Base-by-base conservation (phyloP, 106 monocot species). In the Ottelia alismoides region DNA sequence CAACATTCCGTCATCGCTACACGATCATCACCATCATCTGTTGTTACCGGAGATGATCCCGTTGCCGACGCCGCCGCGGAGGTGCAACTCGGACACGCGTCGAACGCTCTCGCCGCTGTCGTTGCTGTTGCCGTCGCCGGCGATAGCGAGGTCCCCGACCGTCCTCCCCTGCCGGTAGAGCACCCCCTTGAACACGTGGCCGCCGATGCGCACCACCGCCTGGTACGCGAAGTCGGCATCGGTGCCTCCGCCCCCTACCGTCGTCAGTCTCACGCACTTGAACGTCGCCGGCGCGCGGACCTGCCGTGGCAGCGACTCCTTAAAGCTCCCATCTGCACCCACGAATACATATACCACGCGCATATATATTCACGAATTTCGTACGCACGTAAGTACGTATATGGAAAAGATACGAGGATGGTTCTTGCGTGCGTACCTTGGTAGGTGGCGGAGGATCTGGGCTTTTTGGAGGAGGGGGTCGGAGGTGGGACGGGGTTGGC, bases 281-380 rank as follows among this genome's bases (percentile, higher is more conserved):
- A 85, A 85, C 50, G 77, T 61, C 20, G 85, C 85, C 60, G 80
- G 85, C 46, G 85, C 85, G 1, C 64, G 65, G 14, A 85, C 80
- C 21, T 85, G 80, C 49, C 76, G 49, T 16, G 85, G 85, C 26
- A 80, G 28, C 30, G 44, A 27, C 30, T 75, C 74, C 35, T 65
- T 56, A 54, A 59, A 72, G 31, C 59, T 49, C 25, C 55, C 78
- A 56, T 78, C 78, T 78, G 50, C 2, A 16, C n/a, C 4, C 7
- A 23, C 11, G 0, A n/a, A n/a, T n/a, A n/a, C n/a, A n/a, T n/a
- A n/a, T n/a, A n/a, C n/a, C n/a, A n/a, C n/a, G n/a, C n/a, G n/a
- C n/a, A n/a, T n/a, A n/a, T n/a, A n/a, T n/a, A n/a, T n/a, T n/a
- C n/a, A n/a, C n/a, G n/a, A n/a, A n/a, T n/a, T n/a, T n/a, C n/a